phyloP scores from a whole-genome alignment of 2,329 filamentous ascomycete species.

The Coniochaeta ligniaria region DNA sequence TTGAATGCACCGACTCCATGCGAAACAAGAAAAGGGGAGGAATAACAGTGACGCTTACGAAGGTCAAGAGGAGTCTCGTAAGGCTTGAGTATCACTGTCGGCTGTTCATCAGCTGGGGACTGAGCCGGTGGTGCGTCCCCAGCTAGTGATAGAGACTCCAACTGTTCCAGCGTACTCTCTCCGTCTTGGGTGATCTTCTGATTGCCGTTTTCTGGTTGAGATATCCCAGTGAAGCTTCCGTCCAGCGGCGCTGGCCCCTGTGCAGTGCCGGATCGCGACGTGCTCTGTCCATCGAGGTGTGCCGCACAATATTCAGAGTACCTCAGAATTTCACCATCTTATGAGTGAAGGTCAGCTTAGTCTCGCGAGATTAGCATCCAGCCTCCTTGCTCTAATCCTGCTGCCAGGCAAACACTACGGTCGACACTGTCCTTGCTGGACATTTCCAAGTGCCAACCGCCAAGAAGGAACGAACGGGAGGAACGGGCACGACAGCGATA shows the following conservation, averaged over 20 bases:
- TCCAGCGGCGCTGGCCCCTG: neutral
- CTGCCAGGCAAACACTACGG: too few relatives aligned
- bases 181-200: neutral
- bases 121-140: neutral
- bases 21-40: neutral
- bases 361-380: neutral
- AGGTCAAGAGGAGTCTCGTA: constrained; percentile 5
- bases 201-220: too few relatives aligned
- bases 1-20: too few relatives aligned
- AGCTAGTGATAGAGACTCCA: too few relatives aligned
- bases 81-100: neutral
- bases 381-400: too few relatives aligned
- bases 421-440: too few relatives aligned
- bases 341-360: neutral
- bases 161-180: too few relatives aligned
- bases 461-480: too few relatives aligned
- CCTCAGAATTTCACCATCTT: neutral
- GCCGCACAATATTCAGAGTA: neutral
- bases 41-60: constrained; percentile 5
- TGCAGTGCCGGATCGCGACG: neutral
- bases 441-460: too few relatives aligned
- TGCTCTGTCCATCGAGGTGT: neutral
- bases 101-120: neutral
- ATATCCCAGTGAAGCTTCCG: neutral
- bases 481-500: neutral